Conservation (phyloP, 768 basidiomycete species). For the Pisolithus tinctorius region DNA sequence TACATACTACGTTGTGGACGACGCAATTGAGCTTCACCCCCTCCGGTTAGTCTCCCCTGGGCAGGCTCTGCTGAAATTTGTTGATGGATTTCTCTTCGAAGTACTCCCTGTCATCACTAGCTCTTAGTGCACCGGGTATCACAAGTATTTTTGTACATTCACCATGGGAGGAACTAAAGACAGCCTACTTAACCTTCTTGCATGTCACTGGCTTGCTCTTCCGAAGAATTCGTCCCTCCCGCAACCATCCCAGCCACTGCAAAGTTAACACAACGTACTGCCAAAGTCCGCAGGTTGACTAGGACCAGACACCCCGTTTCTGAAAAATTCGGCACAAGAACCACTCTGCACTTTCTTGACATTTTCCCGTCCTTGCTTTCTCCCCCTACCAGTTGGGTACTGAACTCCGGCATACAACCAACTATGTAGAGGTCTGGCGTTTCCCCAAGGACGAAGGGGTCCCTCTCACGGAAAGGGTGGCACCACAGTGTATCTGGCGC, state of each 20-base stretch:
- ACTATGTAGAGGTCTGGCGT: conserved; percentile 88
- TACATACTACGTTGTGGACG: neutral
- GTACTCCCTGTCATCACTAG: no score
- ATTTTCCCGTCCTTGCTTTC: conserved; percentile 23
- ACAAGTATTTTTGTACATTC: no score
- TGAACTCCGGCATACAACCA: conserved; percentile 86
- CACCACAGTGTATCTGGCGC: conserved; percentile 99
- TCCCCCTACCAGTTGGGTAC: conserved; percentile 55
- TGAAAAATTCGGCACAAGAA: conserved; percentile 77
- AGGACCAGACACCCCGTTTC: conserved; percentile 74
- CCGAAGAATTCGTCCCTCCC: conserved; percentile 4
- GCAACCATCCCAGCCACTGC: conserved; percentile 33
- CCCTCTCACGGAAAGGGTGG: conserved; percentile 80
- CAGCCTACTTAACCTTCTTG: conserved; percentile 15
- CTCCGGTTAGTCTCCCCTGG: neutral
- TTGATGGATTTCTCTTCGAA: no score
- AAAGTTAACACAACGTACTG: conserved; percentile 57
- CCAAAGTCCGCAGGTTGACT: conserved; percentile 72
- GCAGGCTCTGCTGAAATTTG: no score
- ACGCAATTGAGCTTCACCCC: neutral
- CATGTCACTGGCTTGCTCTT: conserved; percentile 14
- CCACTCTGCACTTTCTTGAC: conserved; percentile 52
- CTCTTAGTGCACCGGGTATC: no score
- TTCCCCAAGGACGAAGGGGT: conserved; percentile 84
- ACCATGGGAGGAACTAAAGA: neutral